phyloP scores from a whole-genome alignment of 495 filamentous ascomycete species.

The Penicillium paradoxum region DNA sequence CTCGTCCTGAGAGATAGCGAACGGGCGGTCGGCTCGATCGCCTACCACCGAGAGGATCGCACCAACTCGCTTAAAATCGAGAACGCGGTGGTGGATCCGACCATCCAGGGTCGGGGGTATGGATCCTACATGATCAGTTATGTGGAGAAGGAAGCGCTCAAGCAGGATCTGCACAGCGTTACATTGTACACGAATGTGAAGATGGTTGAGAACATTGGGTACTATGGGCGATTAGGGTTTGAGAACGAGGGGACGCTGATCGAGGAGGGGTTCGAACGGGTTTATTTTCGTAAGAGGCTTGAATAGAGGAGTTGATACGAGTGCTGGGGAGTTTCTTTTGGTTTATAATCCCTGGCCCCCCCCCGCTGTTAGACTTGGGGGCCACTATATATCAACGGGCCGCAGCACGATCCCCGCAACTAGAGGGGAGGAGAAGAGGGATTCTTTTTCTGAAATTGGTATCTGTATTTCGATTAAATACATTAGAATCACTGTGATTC shows the following conservation, averaged over 20 bases:
- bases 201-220: conserved; percentile 33
- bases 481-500: no score
- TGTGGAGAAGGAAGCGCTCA: conserved; percentile 11
- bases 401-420: no score
- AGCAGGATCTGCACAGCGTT: conserved; percentile 6
- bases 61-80: conserved; percentile 19
- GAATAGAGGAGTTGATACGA: no score
- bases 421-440: no score
- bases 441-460: no score
- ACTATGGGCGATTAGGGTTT: conserved; percentile 34
- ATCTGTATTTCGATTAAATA: no score
- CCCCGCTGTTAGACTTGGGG: no score
- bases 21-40: conserved; percentile 14
- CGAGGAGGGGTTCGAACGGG: conserved; percentile 31
- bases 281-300: conserved; percentile 26
- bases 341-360: no score
- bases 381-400: no score
- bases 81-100: conserved; percentile 30
- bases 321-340: no score
- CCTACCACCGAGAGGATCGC: not conserved
- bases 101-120: conserved; percentile 28
- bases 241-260: conserved; percentile 22
- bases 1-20: conserved; percentile 9
- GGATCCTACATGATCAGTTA: conserved; percentile 24
- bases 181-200: conserved; percentile 35